Conservation (phyloP, 2,329 filamentous ascomycete genomes). For the Hymenoscyphus fraxineus region DNA sequence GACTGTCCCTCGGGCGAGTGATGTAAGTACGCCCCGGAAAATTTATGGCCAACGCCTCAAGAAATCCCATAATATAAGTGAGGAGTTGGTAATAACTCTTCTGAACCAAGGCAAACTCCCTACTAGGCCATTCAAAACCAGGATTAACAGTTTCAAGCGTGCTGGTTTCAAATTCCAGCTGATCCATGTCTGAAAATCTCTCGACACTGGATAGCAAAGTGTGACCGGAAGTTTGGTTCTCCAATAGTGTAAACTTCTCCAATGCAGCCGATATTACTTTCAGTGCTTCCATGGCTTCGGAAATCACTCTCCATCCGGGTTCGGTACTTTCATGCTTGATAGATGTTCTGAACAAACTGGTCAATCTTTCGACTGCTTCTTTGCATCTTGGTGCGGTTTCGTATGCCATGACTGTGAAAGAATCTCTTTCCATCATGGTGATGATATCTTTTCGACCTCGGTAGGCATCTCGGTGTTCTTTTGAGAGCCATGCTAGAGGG, state of each 20-base stretch:
- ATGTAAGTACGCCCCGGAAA: constrained; percentile 21
- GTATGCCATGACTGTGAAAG: constrained; percentile 24
- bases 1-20: constrained; percentile 13
- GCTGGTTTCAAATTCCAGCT: constrained; percentile 20
- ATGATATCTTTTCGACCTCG: constrained; percentile 13
- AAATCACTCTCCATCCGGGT: constrained; percentile 4
- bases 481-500: constrained; percentile 18
- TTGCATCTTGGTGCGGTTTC: constrained; percentile 19
- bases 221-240: constrained; percentile 13
- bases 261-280: constrained; percentile 18
- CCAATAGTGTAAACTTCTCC: constrained; percentile 19
- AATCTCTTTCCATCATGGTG: constrained; percentile 13
- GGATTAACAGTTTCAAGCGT: constrained; percentile 14
- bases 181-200: constrained; percentile 22
- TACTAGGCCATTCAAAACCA: constrained; percentile 14
- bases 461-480: constrained; percentile 8
- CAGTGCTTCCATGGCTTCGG: constrained; percentile 15
- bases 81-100: constrained; percentile 23
- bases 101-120: constrained; percentile 18
- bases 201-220: not conserved
- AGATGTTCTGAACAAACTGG: constrained; percentile 11
- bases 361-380: constrained; percentile 17
- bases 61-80: constrained; percentile 23
- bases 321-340: constrained; percentile 10
- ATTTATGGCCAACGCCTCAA: constrained; percentile 16